These are phyloP conservation scores for Kazachstania taianensis DNA, from an alignment of 805 yeast species.

Conservation along the genomic window DNA sequence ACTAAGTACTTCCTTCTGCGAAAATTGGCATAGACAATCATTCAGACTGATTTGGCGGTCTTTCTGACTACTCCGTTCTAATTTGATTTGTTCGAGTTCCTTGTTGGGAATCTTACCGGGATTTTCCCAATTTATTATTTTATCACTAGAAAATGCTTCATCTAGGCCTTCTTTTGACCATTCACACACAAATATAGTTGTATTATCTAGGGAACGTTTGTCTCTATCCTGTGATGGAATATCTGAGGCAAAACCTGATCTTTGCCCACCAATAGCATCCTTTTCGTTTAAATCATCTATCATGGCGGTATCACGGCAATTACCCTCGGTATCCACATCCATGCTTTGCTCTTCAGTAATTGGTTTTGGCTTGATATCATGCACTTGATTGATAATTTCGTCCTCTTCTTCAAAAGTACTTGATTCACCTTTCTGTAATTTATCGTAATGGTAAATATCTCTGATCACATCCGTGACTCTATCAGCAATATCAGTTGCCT, in stretches of 20 bases:
- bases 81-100: constrained; percentile 42
- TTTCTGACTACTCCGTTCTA: constrained; percentile 18
- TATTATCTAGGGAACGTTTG: neutral
- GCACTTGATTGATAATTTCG: no score
- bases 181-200: constrained; percentile 42
- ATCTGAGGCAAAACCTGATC: no score
- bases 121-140: constrained; percentile 45
- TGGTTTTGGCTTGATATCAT: neutral
- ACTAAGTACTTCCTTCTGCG: constrained; percentile 75
- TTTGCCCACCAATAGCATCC: neutral
- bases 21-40: constrained; percentile 67
- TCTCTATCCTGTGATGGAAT: no score
- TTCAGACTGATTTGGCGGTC: constrained; percentile 45
- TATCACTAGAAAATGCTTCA: constrained; percentile 44
- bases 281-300: neutral
- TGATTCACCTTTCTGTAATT: neutral
- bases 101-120: constrained; percentile 42
- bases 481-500: constrained; percentile 12
- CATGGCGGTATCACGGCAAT: no score
- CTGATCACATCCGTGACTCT: constrained; percentile 10
- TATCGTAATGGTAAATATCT: constrained; percentile 21
- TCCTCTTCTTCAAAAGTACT: neutral
- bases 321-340: neutral
- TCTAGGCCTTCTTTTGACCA: constrained; percentile 46
- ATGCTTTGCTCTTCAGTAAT: constrained; percentile 1